These are phyloP conservation scores for Aspergillus asperescens DNA, from an alignment of 495 filamentous ascomycete genomes.

Conservation along the genomic window DNA sequence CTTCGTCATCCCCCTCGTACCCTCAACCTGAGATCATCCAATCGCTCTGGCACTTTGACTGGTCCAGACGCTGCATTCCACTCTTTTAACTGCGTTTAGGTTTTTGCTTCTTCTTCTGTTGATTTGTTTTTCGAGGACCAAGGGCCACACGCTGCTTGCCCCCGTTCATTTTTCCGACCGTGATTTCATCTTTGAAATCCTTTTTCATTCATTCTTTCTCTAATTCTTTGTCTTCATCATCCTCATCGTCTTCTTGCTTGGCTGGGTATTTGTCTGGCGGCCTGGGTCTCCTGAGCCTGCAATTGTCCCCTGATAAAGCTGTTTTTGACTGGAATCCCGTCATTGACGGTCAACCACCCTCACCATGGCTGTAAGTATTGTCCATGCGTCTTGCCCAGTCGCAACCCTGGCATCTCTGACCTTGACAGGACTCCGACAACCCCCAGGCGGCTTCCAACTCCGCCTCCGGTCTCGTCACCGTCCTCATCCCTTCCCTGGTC, in stretches of 20 bases:
- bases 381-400: not conserved
- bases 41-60: not conserved
- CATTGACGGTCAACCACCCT: not conserved
- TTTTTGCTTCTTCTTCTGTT: constrained; percentile 1
- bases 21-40: not conserved
- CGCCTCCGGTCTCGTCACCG: constrained; percentile 58
- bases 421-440: constrained; percentile 19
- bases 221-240: not conserved
- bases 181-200: not conserved
- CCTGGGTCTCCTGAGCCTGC: not conserved
- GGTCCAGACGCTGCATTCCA: not conserved
- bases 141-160: too few relatives aligned
- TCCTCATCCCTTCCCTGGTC: constrained; percentile 64
- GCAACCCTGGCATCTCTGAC: constrained; percentile 9
- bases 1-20: not conserved
- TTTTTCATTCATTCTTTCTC: not conserved
- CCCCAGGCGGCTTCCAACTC: constrained; percentile 35
- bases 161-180: not conserved
- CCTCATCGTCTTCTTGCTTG: not conserved
- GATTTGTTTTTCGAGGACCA: constrained; percentile 7
- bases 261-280: not conserved
- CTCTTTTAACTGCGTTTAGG: not conserved
- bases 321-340: not conserved
- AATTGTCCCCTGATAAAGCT: not conserved
- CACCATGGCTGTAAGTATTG: constrained; percentile 30